These are phyloP conservation scores for Taphrina sp. DNA, from an alignment of 1,139 yeast genomes.

Conservation along the genomic window DNA sequence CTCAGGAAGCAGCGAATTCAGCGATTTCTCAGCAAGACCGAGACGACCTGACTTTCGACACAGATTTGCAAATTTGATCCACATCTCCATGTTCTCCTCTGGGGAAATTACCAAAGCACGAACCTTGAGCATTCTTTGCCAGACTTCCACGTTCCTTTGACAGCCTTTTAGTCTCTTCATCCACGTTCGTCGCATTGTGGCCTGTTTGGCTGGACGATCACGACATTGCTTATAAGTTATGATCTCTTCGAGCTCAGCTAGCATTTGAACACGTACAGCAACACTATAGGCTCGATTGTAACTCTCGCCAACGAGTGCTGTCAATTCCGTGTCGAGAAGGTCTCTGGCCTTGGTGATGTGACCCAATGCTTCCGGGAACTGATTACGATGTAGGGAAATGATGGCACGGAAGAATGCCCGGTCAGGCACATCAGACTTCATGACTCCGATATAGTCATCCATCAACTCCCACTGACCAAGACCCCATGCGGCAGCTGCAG, in stretches of 20 bases:
- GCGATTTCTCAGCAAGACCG: conserved; percentile 87
- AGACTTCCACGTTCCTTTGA: conserved; percentile 93
- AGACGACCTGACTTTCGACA: conserved; percentile 92
- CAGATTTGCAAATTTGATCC: conserved; percentile 96
- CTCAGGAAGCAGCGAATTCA: conserved; percentile 61
- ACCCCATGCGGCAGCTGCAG: conserved; percentile 99
- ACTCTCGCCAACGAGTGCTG: conserved; percentile 92
- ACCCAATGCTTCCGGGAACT: conserved; percentile 74
- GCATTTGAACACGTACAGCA: conserved; percentile 93
- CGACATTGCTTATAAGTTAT: conserved; percentile 83
- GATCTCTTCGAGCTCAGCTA: conserved; percentile 93
- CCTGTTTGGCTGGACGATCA: conserved; percentile 68
- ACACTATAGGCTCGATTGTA: conserved; percentile 96
- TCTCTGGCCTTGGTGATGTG: conserved; percentile 86
- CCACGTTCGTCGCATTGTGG: conserved; percentile 90
- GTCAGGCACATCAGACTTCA: conserved; percentile 91
- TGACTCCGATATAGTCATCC: conserved; percentile 84
- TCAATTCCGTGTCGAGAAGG: conserved; percentile 83
- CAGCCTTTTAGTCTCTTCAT: conserved; percentile 87
- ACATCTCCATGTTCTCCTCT: conserved; percentile 94
- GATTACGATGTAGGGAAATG: conserved; percentile 76
- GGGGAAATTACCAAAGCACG: conserved; percentile 92
- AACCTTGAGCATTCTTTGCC: conserved; percentile 95
- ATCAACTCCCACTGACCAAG: conserved; percentile 94
- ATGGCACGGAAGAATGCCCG: conserved; percentile 92